These are phyloP conservation scores for Venturia oleaginea DNA, from an alignment of 2,329 filamentous ascomycete species.

Conservation along the genomic window DNA sequence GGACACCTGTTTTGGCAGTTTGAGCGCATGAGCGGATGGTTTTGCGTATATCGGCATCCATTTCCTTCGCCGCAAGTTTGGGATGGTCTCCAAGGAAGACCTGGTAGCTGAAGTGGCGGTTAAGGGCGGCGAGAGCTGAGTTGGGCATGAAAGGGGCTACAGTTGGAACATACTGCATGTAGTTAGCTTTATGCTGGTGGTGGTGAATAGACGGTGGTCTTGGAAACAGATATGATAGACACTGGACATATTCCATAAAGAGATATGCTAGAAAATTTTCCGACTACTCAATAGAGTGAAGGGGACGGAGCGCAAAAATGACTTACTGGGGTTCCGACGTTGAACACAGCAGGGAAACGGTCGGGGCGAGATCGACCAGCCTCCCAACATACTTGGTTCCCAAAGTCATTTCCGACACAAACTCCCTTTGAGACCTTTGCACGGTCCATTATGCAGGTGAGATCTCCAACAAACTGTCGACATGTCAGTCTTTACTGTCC, in stretches of 20 bases:
- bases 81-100: constrained; percentile 3
- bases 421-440: constrained; percentile 5
- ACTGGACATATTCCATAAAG: too few relatives aligned
- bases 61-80: constrained; percentile 4
- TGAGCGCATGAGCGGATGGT: constrained; percentile 14
- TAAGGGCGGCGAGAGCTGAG: constrained; percentile 7
- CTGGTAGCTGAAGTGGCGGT: constrained; percentile 12
- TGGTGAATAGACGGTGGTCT: not conserved
- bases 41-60: constrained; percentile 8
- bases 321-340: constrained; percentile 13
- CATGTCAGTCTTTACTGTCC: not conserved
- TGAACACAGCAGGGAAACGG: constrained; percentile 12
- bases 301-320: not conserved
- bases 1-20: not conserved
- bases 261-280: too few relatives aligned
- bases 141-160: constrained; percentile 4
- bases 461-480: constrained; percentile 10
- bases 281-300: not conserved
- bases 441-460: constrained; percentile 13
- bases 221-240: too few relatives aligned
- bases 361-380: constrained; percentile 13
- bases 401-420: constrained; percentile 14
- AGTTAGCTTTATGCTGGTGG: not conserved
- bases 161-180: constrained; percentile 9
- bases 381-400: constrained; percentile 14